Evolutionary conservation across 2,329 filamentous ascomycete species (phyloP).

Genomic region (Chaetomiaceae sp.): DNA sequence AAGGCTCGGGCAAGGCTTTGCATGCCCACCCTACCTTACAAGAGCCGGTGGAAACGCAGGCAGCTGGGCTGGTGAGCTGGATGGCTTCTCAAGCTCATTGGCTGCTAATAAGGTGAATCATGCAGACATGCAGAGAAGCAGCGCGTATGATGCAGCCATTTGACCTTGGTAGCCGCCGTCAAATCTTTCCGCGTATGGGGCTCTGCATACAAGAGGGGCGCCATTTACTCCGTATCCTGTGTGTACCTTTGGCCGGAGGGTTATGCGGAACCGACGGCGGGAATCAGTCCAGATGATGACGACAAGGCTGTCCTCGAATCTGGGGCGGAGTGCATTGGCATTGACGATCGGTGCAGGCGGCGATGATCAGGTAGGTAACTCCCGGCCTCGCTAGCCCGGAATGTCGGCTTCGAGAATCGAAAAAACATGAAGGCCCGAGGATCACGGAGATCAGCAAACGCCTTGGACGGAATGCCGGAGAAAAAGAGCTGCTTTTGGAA

Average conservation of each 20-base stretch:
- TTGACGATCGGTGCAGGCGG: not conserved
- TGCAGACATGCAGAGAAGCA: constrained; percentile 7
- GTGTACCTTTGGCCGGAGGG: no score
- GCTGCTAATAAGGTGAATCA: constrained; percentile 11
- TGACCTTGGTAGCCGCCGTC: not conserved
- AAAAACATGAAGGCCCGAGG: constrained; percentile 1
- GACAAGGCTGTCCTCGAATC: not conserved
- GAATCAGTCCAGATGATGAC: no score
- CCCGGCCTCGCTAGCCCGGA: constrained; percentile 4
- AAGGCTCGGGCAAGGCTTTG: no score
- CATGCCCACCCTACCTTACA: no score
- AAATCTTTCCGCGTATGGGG: not conserved
- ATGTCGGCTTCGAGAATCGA: not conserved
- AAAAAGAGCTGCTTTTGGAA: no score
- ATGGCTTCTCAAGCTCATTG: constrained; percentile 11
- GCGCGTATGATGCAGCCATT: constrained; percentile 8
- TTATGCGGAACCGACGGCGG: not conserved
- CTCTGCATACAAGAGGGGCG: no score
- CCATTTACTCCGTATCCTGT: no score
- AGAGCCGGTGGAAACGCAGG: constrained; percentile 6
- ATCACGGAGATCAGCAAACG: constrained; percentile 8
- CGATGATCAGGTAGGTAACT: constrained; percentile 5
- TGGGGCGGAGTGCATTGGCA: not conserved
- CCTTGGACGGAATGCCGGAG: not conserved
- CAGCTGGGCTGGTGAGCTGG: constrained; percentile 1